phyloP scores from a whole-genome alignment of 495 filamentous ascomycete species.

The Penicillium cosmopolitanum region DNA sequence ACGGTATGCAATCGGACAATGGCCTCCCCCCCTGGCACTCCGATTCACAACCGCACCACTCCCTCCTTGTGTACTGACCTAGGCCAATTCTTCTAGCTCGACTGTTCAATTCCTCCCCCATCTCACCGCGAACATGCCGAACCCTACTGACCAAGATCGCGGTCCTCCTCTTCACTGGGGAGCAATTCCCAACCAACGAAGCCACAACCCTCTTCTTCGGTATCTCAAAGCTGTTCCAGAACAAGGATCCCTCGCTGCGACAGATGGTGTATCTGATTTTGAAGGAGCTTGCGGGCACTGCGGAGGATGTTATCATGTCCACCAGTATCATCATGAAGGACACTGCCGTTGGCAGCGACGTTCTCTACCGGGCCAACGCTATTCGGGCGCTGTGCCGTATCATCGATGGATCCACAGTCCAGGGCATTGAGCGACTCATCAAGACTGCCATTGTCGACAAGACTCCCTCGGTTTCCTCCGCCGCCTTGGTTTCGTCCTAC shows the following conservation, averaged over 20 bases:
- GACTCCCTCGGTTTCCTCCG: constrained; percentile 95
- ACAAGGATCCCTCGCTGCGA: constrained; percentile 95
- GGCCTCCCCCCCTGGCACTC: constrained; percentile 24
- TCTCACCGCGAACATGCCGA: constrained; percentile 92
- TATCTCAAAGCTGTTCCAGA: constrained; percentile 99
- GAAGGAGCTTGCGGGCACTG: constrained; percentile 95
- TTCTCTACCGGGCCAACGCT: constrained; percentile 94
- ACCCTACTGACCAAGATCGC: constrained; percentile 97
- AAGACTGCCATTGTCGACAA: constrained; percentile 99
- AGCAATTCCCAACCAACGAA: constrained; percentile 95
- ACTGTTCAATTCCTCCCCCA: constrained; percentile 95
- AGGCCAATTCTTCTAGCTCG: constrained; percentile 64
- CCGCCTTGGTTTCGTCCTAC: constrained; percentile 95
- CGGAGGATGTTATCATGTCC: constrained; percentile 99
- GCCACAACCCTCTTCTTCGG: constrained; percentile 98
- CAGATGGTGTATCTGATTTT: constrained; percentile 99
- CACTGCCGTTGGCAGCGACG: constrained; percentile 91
- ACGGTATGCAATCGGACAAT: constrained; percentile 65
- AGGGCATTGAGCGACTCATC: constrained; percentile 96
- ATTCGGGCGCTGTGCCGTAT: constrained; percentile 95
- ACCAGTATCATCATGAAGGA: constrained; percentile 99
- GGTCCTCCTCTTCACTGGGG: constrained; percentile 93
- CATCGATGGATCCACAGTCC: constrained; percentile 97
- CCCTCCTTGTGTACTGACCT: constrained; percentile 22
- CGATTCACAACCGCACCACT: constrained; percentile 18